phyloP scores from a whole-genome alignment of 2,329 filamentous ascomycete species.

The Diplodia intermedia region DNA sequence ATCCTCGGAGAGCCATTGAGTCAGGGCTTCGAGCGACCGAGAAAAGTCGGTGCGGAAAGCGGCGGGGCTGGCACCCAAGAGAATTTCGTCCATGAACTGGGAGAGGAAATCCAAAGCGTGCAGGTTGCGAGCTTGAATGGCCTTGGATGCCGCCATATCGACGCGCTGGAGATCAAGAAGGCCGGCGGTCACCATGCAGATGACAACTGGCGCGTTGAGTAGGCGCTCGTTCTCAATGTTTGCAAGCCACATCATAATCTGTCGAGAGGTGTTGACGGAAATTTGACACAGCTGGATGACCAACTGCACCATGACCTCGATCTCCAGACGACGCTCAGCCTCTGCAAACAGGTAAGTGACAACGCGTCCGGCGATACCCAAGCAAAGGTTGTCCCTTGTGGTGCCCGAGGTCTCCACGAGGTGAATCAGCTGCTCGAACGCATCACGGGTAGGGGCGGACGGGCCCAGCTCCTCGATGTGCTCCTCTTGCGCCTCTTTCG shows the following conservation, averaged over 20 bases:
- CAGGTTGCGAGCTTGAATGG: slow-evolving; percentile 73
- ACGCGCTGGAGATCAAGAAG: slow-evolving; percentile 66
- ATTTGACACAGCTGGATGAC: slow-evolving; percentile 67
- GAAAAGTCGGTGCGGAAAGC: slow-evolving; percentile 87
- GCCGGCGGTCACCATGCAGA: slow-evolving; percentile 65
- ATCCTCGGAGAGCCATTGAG: slow-evolving; percentile 80
- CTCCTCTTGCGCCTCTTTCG: slow-evolving; percentile 64
- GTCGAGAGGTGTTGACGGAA: slow-evolving; percentile 63
- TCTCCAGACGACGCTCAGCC: slow-evolving; percentile 62
- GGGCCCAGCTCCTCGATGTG: slow-evolving; percentile 64
- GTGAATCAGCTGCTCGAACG: slow-evolving; percentile 64
- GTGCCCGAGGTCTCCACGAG: slow-evolving; percentile 59
- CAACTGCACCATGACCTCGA: slow-evolving; percentile 68
- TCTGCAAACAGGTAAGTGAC: slow-evolving; percentile 64
- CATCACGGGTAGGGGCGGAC: slow-evolving; percentile 62
- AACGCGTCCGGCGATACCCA: slow-evolving; percentile 62
- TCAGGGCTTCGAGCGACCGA: slow-evolving; percentile 79
- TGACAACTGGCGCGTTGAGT: slow-evolving; percentile 67
- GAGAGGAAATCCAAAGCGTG: slow-evolving; percentile 80
- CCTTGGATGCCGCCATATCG: slow-evolving; percentile 72
- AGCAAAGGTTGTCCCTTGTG: slow-evolving; percentile 63
- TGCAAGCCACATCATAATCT: slow-evolving; percentile 59
- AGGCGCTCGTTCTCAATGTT: slow-evolving; percentile 63
- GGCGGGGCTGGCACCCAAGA: slow-evolving; percentile 78
- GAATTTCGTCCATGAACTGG: slow-evolving; percentile 76